Base-by-base conservation (phyloP, 768 basidiomycete genomes). In the Suillus cothurnatus region DNA sequence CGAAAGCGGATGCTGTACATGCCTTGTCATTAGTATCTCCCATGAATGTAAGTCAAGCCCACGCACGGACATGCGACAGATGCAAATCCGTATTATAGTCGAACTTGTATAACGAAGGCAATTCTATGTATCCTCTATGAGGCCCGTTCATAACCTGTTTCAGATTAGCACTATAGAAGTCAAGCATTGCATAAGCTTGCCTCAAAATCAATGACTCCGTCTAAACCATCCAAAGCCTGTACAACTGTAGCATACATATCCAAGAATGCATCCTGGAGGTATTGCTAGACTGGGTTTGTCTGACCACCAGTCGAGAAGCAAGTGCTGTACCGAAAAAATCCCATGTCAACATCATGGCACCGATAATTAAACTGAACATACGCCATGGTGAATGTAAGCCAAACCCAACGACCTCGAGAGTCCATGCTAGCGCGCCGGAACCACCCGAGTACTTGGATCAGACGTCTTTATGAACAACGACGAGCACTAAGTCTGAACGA, bases 391-490 rank as follows among this genome's bases (percentile, higher is more conserved):
- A 85, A 50, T 85, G 79, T 3, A 97, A 78, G 72, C 97, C 92
- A 67, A 99, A 94, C 0, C 97, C 97, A 9, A 88, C 90, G 12
- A 85, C 76, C 66, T 94, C 90, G 1, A 99, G 80, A 1, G 95
- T 97, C 97, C 97, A 99, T 4, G 93, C 94, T 1, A 97, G 97
- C 0, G 97, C 96, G 2, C 97, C 97, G 1, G 94, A 97, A 52
- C 97, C 97, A 9, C 97, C 97, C 3, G 89, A 88, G 71, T 95
- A 96, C 5, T 96, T 88, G 0, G 95, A 97, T 93, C 94, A 98
- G 38, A 98, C 94, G 73, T 98, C 95, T 76, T 97, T 97, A 73
- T 99, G 97, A 63, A 97, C 73, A 11, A 88, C 88, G 21, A 96
- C 84, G 69, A 93, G 90, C 90, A 4, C 82, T 80, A 38, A 95